These are phyloP conservation scores for Globisporangium perplexum DNA, from an alignment of 352 stramenopile species.

Conservation along the genomic window DNA sequence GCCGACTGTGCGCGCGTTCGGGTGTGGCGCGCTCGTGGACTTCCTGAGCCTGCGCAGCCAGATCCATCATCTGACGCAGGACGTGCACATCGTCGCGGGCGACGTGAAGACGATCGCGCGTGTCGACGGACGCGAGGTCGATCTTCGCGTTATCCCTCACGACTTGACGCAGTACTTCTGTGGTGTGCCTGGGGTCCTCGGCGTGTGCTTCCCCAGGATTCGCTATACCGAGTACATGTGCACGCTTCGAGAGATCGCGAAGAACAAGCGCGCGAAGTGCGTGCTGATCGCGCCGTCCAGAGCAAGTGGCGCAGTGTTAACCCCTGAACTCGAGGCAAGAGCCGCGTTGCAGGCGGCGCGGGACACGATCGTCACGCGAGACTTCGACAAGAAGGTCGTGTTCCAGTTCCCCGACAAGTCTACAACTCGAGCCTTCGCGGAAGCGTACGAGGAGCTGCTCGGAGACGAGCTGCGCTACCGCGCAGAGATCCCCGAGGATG, in stretches of 20 bases:
- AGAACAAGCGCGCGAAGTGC: neutral
- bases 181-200: neutral
- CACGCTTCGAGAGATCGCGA: neutral
- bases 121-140: neutral
- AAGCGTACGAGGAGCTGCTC: neutral
- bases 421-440: neutral
- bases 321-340: neutral
- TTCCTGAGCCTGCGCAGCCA: neutral
- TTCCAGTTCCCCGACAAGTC: neutral
- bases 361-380: neutral
- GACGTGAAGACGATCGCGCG: neutral
- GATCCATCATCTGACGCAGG: neutral
- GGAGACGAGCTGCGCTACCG: neutral
- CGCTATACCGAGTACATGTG: neutral
- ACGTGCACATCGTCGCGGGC: neutral
- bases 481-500: neutral
- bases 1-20: neutral
- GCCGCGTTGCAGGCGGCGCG: neutral
- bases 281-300: neutral
- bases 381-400: neutral
- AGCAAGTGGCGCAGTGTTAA: neutral
- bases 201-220: neutral
- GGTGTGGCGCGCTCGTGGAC: neutral
- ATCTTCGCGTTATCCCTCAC: neutral
- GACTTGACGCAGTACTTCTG: neutral